Evolutionary conservation across 345 rosid genomes (phyloP), one percentile per base, ranked within the genome.

Genomic region (Garcia nutans): DNA sequence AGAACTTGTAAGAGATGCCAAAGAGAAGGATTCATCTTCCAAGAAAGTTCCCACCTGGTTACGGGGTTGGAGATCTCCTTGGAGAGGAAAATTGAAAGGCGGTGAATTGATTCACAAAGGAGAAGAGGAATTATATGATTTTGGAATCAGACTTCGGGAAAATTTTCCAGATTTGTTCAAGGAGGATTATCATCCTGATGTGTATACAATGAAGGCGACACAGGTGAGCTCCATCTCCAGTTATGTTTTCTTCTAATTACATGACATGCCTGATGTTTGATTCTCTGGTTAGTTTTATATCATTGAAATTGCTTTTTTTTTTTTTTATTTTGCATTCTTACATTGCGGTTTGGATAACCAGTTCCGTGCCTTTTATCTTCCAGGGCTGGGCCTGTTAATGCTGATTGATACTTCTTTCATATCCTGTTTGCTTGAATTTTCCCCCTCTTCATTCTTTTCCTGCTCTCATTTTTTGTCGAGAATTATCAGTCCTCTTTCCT

Each of bases 141-240:
- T 96, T 20, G 98, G 97, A 60, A 77, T 91, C 64, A 86, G 98
- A 84, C 85, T 83, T 70, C 88, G 97, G 59, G 88, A 87, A 82
- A 85, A 86, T 73, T 93, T 90, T 85, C 93, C 93, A 0, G 81
- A 74, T 65, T 73, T 96, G 88, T 91, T 96, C 76, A 82, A 85
- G 17, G 91, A 89, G 11, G 91, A 91, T 37, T 96, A 96, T 71
- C 99, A 93, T 72, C 97, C 98, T 9, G 97, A 96, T 85, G 87
- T 89, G 19, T 91, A 93, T 81, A 70, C 88, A 31, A 79, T 96
- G 44, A 89, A 76, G 86, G 92, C 99, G 76, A 88, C 98, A 4
- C 99, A 92, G 88, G 99, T 93, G 77, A 73, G 85, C 72, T 33
- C 16, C 23, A 64, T 55, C 55, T 66, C 49, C 9, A 44, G 26